phyloP scores from a whole-genome alignment of 2,329 filamentous ascomycete genomes.

The Ascochyta rabiei region DNA sequence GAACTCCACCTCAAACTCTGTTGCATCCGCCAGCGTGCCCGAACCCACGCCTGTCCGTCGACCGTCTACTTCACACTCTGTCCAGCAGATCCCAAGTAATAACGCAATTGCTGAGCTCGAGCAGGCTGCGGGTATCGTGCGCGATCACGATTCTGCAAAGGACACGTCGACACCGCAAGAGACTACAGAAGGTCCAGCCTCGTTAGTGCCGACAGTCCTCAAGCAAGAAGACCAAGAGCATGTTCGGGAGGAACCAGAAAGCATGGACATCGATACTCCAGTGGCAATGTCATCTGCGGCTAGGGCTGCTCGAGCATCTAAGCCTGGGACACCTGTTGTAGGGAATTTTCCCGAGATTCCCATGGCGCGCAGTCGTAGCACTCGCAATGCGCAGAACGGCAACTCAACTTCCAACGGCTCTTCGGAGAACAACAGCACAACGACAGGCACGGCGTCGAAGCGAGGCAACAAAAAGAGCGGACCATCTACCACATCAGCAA shows the following conservation, averaged over 20 bases:
- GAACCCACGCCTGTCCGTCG: conserved; percentile 42
- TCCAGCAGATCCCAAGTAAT: conserved; percentile 34
- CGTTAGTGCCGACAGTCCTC: conserved; percentile 57
- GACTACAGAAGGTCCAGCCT: conserved; percentile 26
- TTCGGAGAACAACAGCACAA: conserved; percentile 49
- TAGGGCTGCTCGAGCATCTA: conserved; percentile 52
- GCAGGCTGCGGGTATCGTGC: conserved; percentile 36
- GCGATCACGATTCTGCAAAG: conserved; percentile 32
- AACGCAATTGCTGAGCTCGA: conserved; percentile 43
- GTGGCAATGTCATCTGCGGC: conserved; percentile 37
- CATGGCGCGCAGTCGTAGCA: conserved; percentile 52
- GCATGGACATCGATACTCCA: conserved; percentile 43
- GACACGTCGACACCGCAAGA: conserved; percentile 41
- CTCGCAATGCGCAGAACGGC: conserved; percentile 48
- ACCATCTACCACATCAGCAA: conserved; percentile 25
- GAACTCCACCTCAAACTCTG: conserved; percentile 61
- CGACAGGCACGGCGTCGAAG: conserved; percentile 42
- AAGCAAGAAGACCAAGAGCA: conserved; percentile 58
- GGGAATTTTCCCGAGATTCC: conserved; percentile 51
- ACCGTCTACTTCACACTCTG: conserved; percentile 47
- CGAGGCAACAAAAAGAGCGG: conserved; percentile 46
- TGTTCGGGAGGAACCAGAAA: conserved; percentile 48
- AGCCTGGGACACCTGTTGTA: conserved; percentile 56
- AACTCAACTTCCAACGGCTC: conserved; percentile 45
- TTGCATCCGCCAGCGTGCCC: conserved; percentile 57